A percentile compares a stretch with the other conserved stretches of the same genome.
Conservation (phyloP, 2,329 filamentous ascomycete genomes). For the Cladosporium sp. region DNA sequence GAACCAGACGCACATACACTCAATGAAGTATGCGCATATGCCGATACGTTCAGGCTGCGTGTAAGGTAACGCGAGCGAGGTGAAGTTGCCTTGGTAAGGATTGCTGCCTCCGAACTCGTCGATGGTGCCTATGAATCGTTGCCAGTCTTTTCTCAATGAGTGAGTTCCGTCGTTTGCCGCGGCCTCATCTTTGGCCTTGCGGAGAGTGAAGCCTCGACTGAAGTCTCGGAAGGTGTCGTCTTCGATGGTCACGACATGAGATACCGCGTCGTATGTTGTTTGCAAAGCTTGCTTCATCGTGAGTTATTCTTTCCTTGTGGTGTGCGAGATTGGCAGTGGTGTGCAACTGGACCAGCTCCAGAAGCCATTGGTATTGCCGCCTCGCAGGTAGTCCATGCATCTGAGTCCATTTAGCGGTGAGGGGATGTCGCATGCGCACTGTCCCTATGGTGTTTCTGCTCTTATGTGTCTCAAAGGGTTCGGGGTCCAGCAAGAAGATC, state of each 20-base stretch:
- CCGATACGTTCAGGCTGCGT: slow-evolving; percentile 1
- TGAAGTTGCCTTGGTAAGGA: slow-evolving; percentile 9
- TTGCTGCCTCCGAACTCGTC: neutral
- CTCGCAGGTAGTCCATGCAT: neutral
- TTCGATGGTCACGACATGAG: neutral
- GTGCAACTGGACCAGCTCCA: neutral
- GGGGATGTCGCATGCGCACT: neutral
- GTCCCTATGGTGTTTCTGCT: neutral
- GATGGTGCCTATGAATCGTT: slow-evolving; percentile 2
- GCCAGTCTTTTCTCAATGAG: neutral
- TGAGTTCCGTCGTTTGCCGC: neutral
- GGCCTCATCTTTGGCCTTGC: neutral
- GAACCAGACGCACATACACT: slow-evolving; percentile 2
- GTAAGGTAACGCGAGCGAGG: neutral
- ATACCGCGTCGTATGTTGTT: neutral
- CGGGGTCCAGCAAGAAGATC: neutral
- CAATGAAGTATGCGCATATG: slow-evolving; percentile 9
- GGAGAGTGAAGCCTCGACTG: neutral
- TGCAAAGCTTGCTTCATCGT: neutral
- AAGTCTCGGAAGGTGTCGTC: neutral
- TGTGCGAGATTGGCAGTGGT: neutral
- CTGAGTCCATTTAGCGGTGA: neutral
- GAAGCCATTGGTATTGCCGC: neutral
- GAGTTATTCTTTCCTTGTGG: too few species aligned
- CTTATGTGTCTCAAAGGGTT: neutral